Conservation (phyloP, 495 filamentous ascomycete genomes). For the Aspergillus avenaceus region DNA sequence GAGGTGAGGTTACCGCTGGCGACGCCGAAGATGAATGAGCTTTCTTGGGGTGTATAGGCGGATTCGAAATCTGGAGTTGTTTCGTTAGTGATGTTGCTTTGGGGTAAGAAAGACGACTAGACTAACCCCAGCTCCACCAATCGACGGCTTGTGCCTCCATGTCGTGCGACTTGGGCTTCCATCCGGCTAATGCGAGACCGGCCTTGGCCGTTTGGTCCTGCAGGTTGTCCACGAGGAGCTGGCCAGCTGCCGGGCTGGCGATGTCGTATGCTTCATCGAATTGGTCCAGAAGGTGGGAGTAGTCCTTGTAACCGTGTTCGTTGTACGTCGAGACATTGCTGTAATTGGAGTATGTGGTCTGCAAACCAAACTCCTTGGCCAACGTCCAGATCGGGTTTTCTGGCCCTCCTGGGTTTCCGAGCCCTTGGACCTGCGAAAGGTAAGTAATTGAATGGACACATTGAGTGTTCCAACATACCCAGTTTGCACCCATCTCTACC, state of each 20-base stretch:
- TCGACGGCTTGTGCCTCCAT: conserved; percentile 55
- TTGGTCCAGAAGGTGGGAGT: conserved; percentile 43
- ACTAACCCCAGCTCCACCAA: conserved; percentile 52
- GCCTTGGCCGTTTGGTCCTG: conserved; percentile 58
- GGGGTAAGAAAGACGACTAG: neutral
- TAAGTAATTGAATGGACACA: neutral
- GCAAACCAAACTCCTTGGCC: conserved; percentile 56
- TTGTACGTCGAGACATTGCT: conserved; percentile 56
- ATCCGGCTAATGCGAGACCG: conserved; percentile 56
- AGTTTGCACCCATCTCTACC: conserved; percentile 63
- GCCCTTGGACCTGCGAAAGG: conserved; percentile 51
- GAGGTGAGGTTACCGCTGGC: conserved; percentile 40
- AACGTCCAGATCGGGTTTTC: conserved; percentile 70
- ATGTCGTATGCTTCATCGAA: conserved; percentile 49
- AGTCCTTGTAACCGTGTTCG: conserved; percentile 48
- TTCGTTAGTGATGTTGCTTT: neutral
- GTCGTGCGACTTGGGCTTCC: conserved; percentile 54
- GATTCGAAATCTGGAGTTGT: conserved; percentile 51
- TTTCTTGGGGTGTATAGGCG: conserved; percentile 38
- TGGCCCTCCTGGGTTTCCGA: conserved; percentile 29
- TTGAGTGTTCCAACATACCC: conserved; percentile 37
- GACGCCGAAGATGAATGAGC: conserved; percentile 36
- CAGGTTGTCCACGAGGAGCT: conserved; percentile 52
- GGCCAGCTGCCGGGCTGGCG: conserved; percentile 51
- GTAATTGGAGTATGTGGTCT: conserved; percentile 60